Base-by-base conservation (phyloP, 2,329 filamentous ascomycete genomes). In the Remersonia thermophila region DNA sequence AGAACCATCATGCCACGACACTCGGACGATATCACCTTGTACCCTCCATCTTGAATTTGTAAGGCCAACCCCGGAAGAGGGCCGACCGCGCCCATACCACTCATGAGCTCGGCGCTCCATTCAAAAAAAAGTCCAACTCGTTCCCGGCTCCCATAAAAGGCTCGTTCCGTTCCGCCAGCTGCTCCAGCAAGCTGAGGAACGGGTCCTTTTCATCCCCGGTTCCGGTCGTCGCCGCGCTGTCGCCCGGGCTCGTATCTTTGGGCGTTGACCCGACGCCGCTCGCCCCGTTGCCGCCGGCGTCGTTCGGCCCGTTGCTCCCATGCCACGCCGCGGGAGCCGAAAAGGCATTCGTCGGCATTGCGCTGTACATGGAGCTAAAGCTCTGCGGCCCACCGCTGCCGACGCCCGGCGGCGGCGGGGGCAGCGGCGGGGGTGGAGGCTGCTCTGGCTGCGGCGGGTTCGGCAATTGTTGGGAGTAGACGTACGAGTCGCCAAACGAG, bases 91-190 rank as follows among this genome's bases (percentile, higher is more conserved):
- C 11, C 27, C 11, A 28, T 28, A 5, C 6, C 12, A 7, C 27
- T 28, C 27, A 28, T 7, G 27, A 7, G 6, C 12, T n/a, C 27
- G 43, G 40, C 13, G 36, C 38, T 27, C 45, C 47, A 3, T 38
- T 42, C n/a, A 87, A 59, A 51, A 87, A 87, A 58, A 84, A 87
- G 54, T 89, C 83, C 49, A 91, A 60, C 51, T 89, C 83, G 45
- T 71, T 79, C 10, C 79, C 80, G 8, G 77, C 72, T 0, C 78
- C 81, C 35, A 72, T 65, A 29, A 67, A 66, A 36, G 81, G 71
- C 56, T 89, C 83, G 49, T 84, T 86, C 12, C 11, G 11, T 56
- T 91, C 83, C 0, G 83, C 83, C 40, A 91, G 65, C 58, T 91
- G 83, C 54, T 91, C 83, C 26, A 91, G 61, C 29, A 91, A 59